Percentiles rank a stretch among this genome's conserved stretches.
Evolutionary conservation across 2,329 filamentous ascomycete species (phyloP).

Genomic region (Talaromyces marneffei): DNA sequence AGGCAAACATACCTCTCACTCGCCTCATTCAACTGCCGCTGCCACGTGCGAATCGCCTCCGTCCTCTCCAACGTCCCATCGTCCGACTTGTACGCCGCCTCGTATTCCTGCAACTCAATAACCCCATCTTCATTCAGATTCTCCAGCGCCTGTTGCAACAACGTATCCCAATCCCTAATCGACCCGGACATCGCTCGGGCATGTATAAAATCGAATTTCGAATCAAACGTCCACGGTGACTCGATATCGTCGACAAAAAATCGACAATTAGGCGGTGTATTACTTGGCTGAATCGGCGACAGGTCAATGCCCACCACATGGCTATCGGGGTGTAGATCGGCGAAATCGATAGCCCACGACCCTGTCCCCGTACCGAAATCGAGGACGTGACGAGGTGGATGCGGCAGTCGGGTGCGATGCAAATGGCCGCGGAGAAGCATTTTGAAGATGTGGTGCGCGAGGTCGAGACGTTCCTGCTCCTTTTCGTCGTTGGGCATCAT

Average conservation of each 20-base stretch:
- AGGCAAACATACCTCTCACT: constrained; percentile 9
- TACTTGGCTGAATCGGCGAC: constrained; percentile 19
- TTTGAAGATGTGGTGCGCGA: constrained; percentile 15
- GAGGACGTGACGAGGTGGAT: constrained; percentile 9
- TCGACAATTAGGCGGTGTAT: constrained; percentile 14
- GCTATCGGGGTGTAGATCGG: constrained; percentile 12
- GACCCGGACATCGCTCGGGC: constrained; percentile 23
- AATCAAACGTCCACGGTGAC: constrained; percentile 24
- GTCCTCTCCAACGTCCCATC: constrained; percentile 10
- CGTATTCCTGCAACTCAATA: constrained; percentile 26
- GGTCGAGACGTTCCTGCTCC: constrained; percentile 23
- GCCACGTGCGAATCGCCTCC: constrained; percentile 8
- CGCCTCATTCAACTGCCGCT: constrained; percentile 12
- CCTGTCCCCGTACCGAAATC: constrained; percentile 16
- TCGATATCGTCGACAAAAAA: constrained; percentile 25
- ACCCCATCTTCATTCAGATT: constrained; percentile 26
- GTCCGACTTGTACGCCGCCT: constrained; percentile 15
- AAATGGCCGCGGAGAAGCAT: constrained; percentile 9
- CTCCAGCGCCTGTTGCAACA: constrained; percentile 23
- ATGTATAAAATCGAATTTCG: constrained; percentile 26
- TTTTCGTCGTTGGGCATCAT: constrained; percentile 23
- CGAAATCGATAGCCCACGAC: constrained; percentile 17
- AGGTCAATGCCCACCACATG: constrained; percentile 19
- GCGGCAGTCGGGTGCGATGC: constrained; percentile 2
- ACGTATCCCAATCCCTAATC: constrained; percentile 24